Evolutionary conservation across 2,329 filamentous ascomycete species (phyloP).

Genomic region (Lachnellula hyalina): DNA sequence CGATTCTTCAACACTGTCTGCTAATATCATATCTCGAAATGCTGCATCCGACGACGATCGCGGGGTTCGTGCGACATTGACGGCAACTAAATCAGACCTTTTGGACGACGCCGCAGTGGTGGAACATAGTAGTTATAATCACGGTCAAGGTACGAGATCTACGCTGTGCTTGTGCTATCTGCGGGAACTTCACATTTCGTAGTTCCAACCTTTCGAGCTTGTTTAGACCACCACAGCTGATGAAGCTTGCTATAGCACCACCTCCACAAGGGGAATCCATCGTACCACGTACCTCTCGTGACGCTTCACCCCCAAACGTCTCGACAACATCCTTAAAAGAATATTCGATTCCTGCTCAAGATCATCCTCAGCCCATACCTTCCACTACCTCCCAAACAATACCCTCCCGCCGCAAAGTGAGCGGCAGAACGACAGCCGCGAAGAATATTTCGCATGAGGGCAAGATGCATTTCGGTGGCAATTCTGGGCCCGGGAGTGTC

Average conservation of each 20-base stretch:
- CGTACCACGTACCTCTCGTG: neutral
- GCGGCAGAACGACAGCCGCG: constrained; percentile 5
- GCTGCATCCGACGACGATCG: neutral
- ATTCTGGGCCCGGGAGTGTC: constrained; percentile 8
- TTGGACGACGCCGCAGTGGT: neutral
- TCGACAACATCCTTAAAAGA: neutral
- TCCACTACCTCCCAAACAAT: constrained; percentile 3
- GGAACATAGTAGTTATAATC: neutral
- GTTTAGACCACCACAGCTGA: neutral
- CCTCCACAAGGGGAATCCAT: neutral
- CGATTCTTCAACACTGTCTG: neutral
- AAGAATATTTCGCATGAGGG: constrained; percentile 8
- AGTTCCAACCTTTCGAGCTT: neutral
- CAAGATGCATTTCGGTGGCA: constrained; percentile 23
- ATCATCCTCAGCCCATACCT: neutral
- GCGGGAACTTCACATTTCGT: neutral
- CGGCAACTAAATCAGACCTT: neutral
- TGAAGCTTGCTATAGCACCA: neutral
- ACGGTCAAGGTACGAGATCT: neutral
- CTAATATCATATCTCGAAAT: neutral
- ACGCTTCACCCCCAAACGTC: neutral
- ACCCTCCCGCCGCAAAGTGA: constrained; percentile 6
- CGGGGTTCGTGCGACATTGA: neutral
- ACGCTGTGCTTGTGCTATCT: neutral
- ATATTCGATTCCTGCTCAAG: constrained; percentile 1